Percentiles rank a stretch among this genome's conserved stretches.
Conservation (phyloP, 768 basidiomycete species). For the Termitomyces sp. region DNA sequence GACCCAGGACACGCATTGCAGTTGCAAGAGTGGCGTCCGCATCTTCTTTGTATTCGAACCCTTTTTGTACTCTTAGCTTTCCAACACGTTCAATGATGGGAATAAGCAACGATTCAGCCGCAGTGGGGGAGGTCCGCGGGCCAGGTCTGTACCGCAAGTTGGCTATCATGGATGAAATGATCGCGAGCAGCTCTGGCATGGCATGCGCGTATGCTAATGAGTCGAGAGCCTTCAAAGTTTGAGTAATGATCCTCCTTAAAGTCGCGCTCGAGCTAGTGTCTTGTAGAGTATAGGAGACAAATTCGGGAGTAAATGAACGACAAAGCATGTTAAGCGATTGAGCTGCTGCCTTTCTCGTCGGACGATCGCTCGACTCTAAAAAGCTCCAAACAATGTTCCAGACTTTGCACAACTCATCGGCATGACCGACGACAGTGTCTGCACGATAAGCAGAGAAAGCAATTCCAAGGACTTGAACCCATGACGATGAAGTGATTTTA, state of each 20-base stretch:
- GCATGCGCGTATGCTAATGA: conserved; percentile 68
- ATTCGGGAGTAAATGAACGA: conserved; percentile 62
- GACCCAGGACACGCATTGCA: conserved; percentile 83
- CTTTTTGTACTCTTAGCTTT: conserved; percentile 68
- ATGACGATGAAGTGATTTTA: conserved; percentile 59
- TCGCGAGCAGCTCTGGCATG: conserved; percentile 73
- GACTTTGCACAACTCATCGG: conserved; percentile 49
- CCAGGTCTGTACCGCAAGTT: conserved; percentile 49
- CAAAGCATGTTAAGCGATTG: conserved; percentile 57
- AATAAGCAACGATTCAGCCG: conserved; percentile 65
- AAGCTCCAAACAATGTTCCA: conserved; percentile 78
- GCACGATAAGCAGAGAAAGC: conserved; percentile 61
- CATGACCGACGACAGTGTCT: conserved; percentile 42
- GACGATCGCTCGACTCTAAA: conserved; percentile 61
- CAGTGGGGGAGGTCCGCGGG: conserved; percentile 36
- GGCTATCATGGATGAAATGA: conserved; percentile 64
- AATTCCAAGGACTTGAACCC: conserved; percentile 73
- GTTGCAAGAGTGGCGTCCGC: conserved; percentile 74
- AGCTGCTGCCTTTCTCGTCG: conserved; percentile 58
- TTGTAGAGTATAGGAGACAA: conserved; percentile 47
- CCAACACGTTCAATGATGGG: conserved; percentile 67
- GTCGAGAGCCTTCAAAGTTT: conserved; percentile 63
- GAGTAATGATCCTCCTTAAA: conserved; percentile 57
- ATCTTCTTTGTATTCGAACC: conserved; percentile 86
- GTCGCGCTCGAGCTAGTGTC: conserved; percentile 46